Conservation (phyloP, 2,329 filamentous ascomycete genomes). For the Paecilomyces fulvus region DNA sequence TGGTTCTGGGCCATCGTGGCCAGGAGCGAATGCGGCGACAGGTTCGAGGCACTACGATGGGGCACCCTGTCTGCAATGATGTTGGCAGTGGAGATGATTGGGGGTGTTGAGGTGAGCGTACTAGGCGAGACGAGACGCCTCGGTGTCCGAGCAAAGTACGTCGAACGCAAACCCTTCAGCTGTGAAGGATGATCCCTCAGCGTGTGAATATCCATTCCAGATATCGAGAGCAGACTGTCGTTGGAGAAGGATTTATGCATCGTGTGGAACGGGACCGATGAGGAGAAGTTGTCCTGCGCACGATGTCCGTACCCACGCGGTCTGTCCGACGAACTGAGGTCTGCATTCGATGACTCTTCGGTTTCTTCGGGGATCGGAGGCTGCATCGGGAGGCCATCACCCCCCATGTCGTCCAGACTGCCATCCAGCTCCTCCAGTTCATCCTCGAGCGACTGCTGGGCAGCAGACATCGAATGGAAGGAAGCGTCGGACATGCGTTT, state of each 20-base stretch:
- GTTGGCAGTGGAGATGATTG: constrained; percentile 29
- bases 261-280: constrained; percentile 26
- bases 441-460: constrained; percentile 6
- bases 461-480: constrained; percentile 24
- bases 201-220: constrained; percentile 83
- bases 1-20: constrained; percentile 26
- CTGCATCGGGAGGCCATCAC: constrained; percentile 16
- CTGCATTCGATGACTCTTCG: constrained; percentile 18
- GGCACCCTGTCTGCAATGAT: constrained; percentile 25
- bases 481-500: constrained; percentile 53
- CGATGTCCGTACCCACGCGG: constrained; percentile 8
- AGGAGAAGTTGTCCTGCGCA: constrained; percentile 11
- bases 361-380: constrained; percentile 32
- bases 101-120: constrained; percentile 30
- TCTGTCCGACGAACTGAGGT: constrained; percentile 9
- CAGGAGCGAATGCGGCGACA: constrained; percentile 26
- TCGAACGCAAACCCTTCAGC: constrained; percentile 43
- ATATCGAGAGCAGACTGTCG: constrained; percentile 80
- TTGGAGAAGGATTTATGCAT: constrained; percentile 66
- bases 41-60: constrained; percentile 11
- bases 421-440: constrained; percentile 12
- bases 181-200: constrained; percentile 68
- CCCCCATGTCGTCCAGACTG: constrained; percentile 7
- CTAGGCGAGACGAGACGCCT: constrained; percentile 39
- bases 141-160: constrained; percentile 42